Evolutionary conservation across 2,329 filamentous ascomycete species (phyloP).

Genomic region (Plenodomus lindquistii): DNA sequence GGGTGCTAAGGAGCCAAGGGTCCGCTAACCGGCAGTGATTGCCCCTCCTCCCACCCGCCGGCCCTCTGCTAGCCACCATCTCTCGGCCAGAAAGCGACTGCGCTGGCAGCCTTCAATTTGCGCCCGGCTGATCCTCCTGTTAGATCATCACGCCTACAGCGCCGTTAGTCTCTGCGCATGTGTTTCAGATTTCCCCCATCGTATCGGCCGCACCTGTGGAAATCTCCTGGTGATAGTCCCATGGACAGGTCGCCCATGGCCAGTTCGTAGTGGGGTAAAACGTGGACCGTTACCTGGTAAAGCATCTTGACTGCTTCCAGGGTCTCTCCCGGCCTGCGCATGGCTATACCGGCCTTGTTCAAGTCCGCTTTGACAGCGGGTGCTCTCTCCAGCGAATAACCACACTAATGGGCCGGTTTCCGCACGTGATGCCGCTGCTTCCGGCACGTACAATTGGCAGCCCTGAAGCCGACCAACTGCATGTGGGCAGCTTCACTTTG

Average conservation of each 20-base stretch:
- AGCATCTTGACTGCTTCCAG: too few relatives aligned
- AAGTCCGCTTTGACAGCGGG: background rate
- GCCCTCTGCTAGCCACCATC: background rate
- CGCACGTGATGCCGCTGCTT: background rate
- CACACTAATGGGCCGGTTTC: background rate
- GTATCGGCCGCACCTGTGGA: background rate
- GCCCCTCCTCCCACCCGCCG: background rate
- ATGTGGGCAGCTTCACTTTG: background rate
- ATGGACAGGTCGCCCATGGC: too few relatives aligned
- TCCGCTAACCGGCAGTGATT: conserved; percentile 4
- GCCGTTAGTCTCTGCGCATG: conserved; percentile 1
- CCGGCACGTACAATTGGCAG: background rate
- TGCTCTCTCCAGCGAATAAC: background rate
- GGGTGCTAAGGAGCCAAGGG: background rate
- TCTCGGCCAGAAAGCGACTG: conserved; percentile 7
- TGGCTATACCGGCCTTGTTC: too few relatives aligned
- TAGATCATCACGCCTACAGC: conserved; percentile 17
- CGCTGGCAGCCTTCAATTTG: conserved; percentile 7
- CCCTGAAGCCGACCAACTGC: too few relatives aligned
- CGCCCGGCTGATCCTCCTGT: conserved; percentile 11
- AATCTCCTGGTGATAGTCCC: background rate
- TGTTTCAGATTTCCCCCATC: conserved; percentile 4
- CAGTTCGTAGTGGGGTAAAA: background rate
- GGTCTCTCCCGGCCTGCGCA: too few relatives aligned
- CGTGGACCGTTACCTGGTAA: background rate